Percentiles rank a stretch among this genome's conserved stretches.
Conservation (phyloP, 257 asterid species). For the Ophiorrhiza pumila region DNA sequence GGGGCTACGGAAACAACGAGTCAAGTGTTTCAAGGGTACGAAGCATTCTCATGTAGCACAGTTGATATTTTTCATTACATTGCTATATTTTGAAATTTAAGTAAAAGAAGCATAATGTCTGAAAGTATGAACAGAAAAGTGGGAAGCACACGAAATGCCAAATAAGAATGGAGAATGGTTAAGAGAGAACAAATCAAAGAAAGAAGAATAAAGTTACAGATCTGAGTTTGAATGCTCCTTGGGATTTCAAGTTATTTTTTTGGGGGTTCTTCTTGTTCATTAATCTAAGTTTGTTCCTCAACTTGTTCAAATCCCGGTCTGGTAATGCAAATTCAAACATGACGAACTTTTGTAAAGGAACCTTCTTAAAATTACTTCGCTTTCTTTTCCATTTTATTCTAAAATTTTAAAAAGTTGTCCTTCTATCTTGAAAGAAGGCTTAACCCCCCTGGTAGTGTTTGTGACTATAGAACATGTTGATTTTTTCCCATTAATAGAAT, state of each 20-base stretch:
- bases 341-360: neutral
- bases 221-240: neutral
- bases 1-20: neutral
- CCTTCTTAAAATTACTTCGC: neutral
- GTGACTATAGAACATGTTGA: too few relatives aligned
- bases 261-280: neutral
- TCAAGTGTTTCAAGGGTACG: neutral
- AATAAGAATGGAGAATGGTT: neutral
- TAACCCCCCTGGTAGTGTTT: neutral
- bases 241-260: neutral
- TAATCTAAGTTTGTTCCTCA: neutral
- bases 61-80: neutral
- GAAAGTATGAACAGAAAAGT: neutral
- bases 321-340: neutral
- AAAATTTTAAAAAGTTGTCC: neutral
- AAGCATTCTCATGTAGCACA: neutral
- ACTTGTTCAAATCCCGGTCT: neutral
- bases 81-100: neutral
- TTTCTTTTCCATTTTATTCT: neutral
- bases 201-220: too few relatives aligned
- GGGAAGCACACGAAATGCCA: neutral
- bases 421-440: neutral
- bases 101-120: neutral
- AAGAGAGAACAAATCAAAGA: neutral
- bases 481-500: neutral